These are phyloP conservation scores for Sugiyamaella marilandica DNA, from an alignment of 805 yeast genomes.

Conservation along the genomic window DNA sequence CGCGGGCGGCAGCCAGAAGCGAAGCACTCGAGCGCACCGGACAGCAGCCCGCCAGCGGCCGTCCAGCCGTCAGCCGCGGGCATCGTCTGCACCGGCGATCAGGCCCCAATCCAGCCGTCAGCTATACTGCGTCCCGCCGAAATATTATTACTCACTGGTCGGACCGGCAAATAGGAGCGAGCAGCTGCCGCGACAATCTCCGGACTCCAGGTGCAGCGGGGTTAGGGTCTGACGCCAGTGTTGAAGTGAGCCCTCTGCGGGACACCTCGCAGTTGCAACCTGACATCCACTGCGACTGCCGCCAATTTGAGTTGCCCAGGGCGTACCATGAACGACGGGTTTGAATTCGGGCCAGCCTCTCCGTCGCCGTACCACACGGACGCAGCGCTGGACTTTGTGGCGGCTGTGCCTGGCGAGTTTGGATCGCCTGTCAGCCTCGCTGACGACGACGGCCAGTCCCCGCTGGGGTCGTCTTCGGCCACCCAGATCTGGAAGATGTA, in stretches of 20 bases:
- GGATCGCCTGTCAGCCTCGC: not conserved
- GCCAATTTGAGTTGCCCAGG: not conserved
- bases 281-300: not conserved
- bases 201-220: not conserved
- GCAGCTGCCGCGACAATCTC: not conserved
- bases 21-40: too few relatives aligned
- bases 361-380: not conserved
- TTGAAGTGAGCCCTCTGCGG: not conserved
- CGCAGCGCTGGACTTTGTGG: conserved; percentile 1
- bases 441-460: not conserved
- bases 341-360: not conserved
- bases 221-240: not conserved
- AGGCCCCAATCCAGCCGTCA: not conserved
- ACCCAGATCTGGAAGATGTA: conserved; percentile 77
- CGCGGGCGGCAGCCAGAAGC: not conserved
- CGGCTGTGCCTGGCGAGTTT: conserved; percentile 1
- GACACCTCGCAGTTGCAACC: not conserved
- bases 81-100: not conserved
- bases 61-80: too few relatives aligned
- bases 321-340: not conserved
- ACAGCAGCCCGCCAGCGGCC: too few relatives aligned
- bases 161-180: conserved; percentile 2
- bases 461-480: conserved; percentile 28
- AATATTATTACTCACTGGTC: not conserved
- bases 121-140: not conserved